Conservation (phyloP, 805 yeast genomes). For the Cyberlindnera meyerae region DNA sequence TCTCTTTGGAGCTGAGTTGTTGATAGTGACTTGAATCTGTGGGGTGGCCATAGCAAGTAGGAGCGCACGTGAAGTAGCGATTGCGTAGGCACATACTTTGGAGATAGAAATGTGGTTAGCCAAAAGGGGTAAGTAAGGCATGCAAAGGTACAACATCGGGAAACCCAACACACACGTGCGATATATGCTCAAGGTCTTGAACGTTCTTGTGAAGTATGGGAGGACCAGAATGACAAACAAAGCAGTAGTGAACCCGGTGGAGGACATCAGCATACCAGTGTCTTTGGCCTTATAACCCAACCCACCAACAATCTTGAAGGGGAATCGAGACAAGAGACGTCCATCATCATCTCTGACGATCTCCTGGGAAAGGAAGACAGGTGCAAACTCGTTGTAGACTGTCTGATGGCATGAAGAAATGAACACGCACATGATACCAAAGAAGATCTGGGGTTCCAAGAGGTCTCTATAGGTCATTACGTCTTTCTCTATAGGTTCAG, state of each 20-base stretch:
- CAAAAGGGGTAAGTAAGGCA: constrained; percentile 18
- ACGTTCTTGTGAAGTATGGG: constrained; percentile 21
- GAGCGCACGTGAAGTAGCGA: constrained; percentile 9
- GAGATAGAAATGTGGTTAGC: constrained; percentile 9
- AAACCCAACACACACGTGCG: constrained; percentile 12
- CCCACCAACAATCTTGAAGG: constrained; percentile 21
- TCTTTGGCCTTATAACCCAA: constrained; percentile 17
- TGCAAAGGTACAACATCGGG: constrained; percentile 16
- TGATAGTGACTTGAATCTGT: constrained; percentile 14
- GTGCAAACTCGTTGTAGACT: constrained; percentile 13
- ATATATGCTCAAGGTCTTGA: constrained; percentile 18
- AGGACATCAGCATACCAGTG: constrained; percentile 19
- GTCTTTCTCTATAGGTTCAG: constrained; percentile 3
- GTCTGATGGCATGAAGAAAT: constrained; percentile 11
- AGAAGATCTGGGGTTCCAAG: constrained; percentile 9
- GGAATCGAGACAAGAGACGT: constrained; percentile 13
- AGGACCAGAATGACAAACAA: constrained; percentile 15
- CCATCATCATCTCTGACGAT: constrained; percentile 14
- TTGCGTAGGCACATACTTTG: constrained; percentile 5
- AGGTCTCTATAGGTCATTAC: constrained; percentile 12
- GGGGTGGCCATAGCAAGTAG: constrained; percentile 9
- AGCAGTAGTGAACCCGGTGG: constrained; percentile 20
- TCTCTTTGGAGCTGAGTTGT: constrained; percentile 13
- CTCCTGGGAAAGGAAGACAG: constrained; percentile 14
- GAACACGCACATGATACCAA: constrained; percentile 9